Base-by-base conservation (phyloP, 768 basidiomycete genomes). In the Suillus weaverae region DNA sequence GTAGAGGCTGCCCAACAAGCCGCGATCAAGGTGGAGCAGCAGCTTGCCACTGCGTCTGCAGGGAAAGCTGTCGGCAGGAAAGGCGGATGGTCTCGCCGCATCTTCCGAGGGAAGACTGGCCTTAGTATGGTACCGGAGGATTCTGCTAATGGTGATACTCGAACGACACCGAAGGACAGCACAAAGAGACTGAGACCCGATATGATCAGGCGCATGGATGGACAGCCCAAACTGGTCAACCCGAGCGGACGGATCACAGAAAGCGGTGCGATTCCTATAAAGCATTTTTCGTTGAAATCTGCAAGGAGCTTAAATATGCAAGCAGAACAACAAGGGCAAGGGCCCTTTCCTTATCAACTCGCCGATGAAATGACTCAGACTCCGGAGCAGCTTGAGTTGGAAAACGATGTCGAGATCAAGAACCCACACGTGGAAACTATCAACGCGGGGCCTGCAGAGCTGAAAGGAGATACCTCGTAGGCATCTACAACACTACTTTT, bases 201-300 rank as follows among this genome's bases (percentile, higher is more conserved):
- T 62, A 93, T 94, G 91, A 93, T 95, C 63, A 84, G 86, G 36
- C 81, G 92, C 59, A 83, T 90, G 80, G 85, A 91, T 64, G 84
- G 83, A 55, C 83, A 86, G 1, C 90, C 89, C 7, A 86, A 85
- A 71, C 85, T 84, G 2, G 81, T 94, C 32, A 84, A 92, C 70
- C 92, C 92, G 4, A 92, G 85, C 68, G 91, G 92, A 6, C 86
- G 82, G 84, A 81, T 92, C 30, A 86, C 82, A 62, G 84, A 86
- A 65, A 81, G 80, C 51, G 63, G 71, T 3, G 62, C 74, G 9
- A 70, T 73, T 2, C 76, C 76, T 4, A 57, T 72, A 44, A 72
- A 64, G 65, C 69, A 65, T 53, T 39, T 62, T 7, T 70, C 69
- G 9, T 51, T 26, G 61, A 67, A 33, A 57, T 51, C 55, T n/a